phyloP scores from a whole-genome alignment of 2,329 filamentous ascomycete species.

The Clarireedia hainanense region DNA sequence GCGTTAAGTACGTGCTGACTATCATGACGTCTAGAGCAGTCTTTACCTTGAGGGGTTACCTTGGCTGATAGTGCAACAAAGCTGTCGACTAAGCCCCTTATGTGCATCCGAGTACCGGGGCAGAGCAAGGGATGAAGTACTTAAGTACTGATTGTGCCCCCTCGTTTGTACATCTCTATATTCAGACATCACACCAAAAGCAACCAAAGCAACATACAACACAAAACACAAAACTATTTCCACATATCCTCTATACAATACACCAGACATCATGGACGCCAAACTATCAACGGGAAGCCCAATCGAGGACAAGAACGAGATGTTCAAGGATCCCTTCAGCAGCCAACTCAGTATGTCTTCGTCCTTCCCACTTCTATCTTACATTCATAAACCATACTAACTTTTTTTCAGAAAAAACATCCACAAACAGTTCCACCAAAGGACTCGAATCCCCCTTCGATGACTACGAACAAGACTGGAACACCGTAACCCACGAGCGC shows the following conservation, averaged over 20 bases:
- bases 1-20: not conserved
- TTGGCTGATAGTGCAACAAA: not conserved
- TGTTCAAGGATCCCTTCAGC: not conserved
- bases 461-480: slow-evolving; percentile 10
- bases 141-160: not conserved
- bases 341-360: not conserved
- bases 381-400: not conserved
- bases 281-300: not conserved
- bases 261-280: not conserved
- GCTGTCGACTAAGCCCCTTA: not conserved
- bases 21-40: not conserved
- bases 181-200: not conserved
- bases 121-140: not conserved
- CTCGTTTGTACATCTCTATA: not conserved
- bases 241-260: not conserved
- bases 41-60: not conserved
- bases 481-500: not conserved
- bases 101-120: not conserved
- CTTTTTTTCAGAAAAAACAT: not conserved
- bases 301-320: not conserved
- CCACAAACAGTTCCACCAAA: not conserved
- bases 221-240: not conserved
- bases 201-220: not conserved
- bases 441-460: slow-evolving; percentile 3
- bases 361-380: not conserved